A percentile compares a stretch with the other conserved stretches of the same genome.
Conservation (phyloP, 495 filamentous ascomycete species). For the Pyronema domesticum region DNA sequence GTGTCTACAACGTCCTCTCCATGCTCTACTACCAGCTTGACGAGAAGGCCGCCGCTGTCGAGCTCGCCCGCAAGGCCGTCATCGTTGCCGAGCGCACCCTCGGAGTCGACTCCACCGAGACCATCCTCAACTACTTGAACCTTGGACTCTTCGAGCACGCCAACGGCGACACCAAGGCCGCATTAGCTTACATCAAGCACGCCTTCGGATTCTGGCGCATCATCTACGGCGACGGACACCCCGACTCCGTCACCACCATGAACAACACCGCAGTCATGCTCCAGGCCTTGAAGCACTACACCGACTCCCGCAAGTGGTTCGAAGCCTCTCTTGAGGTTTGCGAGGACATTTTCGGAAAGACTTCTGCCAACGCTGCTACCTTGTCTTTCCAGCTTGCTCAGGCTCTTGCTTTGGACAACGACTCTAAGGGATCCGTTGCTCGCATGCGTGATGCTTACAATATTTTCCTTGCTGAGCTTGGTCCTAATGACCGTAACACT, state of each 20-base stretch:
- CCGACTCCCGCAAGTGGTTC: slow-evolving; percentile 89
- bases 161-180: slow-evolving; percentile 66
- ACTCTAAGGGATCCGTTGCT: slow-evolving; percentile 71
- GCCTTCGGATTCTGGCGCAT: slow-evolving; percentile 93
- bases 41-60: slow-evolving; percentile 86
- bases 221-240: slow-evolving; percentile 83
- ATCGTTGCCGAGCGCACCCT: slow-evolving; percentile 90
- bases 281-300: slow-evolving; percentile 77
- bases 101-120: slow-evolving; percentile 85
- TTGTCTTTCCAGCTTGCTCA: slow-evolving; percentile 94
- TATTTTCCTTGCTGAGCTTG: slow-evolving; percentile 75
- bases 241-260: slow-evolving; percentile 93
- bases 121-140: slow-evolving; percentile 86
- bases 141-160: slow-evolving; percentile 89
- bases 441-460: slow-evolving; percentile 91
- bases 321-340: slow-evolving; percentile 76
- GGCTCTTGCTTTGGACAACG: slow-evolving; percentile 78
- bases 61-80: slow-evolving; percentile 88
- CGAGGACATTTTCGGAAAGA: slow-evolving; percentile 68
- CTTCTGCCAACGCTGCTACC: slow-evolving; percentile 84
- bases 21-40: slow-evolving; percentile 91
- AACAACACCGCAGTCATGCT: slow-evolving; percentile 99
- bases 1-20: slow-evolving; percentile 84
- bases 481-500: slow-evolving; percentile 80
- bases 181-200: slow-evolving; percentile 72